A percentile compares a stretch with the other conserved stretches of the same genome.
Evolutionary conservation across 2,329 filamentous ascomycete species (phyloP).

Genomic region (Scytalidium lignicola): DNA sequence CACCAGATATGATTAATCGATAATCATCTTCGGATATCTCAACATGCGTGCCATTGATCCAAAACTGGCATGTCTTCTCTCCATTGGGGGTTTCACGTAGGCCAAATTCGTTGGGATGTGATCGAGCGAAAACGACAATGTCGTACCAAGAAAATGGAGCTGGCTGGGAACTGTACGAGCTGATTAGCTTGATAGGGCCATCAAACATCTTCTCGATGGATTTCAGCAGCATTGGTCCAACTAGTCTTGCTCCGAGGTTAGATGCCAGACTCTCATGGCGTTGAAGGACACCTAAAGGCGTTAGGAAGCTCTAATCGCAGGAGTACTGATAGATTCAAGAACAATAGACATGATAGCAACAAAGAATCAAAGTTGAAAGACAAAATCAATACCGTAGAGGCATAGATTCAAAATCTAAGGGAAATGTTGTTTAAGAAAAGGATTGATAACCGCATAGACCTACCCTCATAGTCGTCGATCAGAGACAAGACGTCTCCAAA

Average conservation of each 20-base stretch:
- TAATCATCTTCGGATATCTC: constrained; percentile 88
- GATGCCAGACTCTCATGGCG: constrained; percentile 83
- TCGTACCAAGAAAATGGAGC: constrained; percentile 75
- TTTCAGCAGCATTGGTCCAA: constrained; percentile 77
- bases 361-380: too few relatives aligned
- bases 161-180: constrained; percentile 51
- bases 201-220: constrained; percentile 85
- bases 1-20: constrained; percentile 75
- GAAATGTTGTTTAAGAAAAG: too few relatives aligned
- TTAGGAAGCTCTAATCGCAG: constrained; percentile 4
- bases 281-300: constrained; percentile 61
- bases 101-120: constrained; percentile 72
- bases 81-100: constrained; percentile 65
- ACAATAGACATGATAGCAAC: too few relatives aligned
- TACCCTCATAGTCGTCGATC: constrained; percentile 72
- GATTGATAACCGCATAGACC: constrained; percentile 1
- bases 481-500: constrained; percentile 69
- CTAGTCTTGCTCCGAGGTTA: constrained; percentile 76
- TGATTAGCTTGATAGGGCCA: constrained; percentile 55
- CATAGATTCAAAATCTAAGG: too few relatives aligned
- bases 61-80: constrained; percentile 71
- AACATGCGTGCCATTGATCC: constrained; percentile 72
- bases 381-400: too few relatives aligned
- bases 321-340: not conserved
- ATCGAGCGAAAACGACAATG: constrained; percentile 77